phyloP scores from a whole-genome alignment of 1,284 basidiomycete genomes.

The Pseudozyma tsukubaensis region DNA sequence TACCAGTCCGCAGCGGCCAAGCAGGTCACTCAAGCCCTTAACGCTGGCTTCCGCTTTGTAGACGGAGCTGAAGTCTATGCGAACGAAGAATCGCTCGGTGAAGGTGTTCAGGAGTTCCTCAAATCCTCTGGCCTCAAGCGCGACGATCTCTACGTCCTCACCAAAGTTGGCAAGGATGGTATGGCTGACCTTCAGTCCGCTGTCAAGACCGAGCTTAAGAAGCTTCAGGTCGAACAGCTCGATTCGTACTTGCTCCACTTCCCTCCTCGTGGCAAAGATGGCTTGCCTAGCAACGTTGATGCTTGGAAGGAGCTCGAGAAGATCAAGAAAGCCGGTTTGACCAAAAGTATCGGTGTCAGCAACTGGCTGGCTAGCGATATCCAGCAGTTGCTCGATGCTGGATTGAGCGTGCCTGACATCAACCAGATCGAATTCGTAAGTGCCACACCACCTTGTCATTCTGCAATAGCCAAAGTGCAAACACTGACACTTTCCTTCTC shows the following conservation, averaged over 20 bases:
- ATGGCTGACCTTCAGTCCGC: conserved; percentile 37
- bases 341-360: conserved; percentile 53
- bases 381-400: conserved; percentile 51
- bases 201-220: conserved; percentile 37
- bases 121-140: conserved; percentile 26
- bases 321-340: conserved; percentile 48
- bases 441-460: background rate
- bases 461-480: too few relatives aligned
- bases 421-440: conserved; percentile 60
- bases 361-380: conserved; percentile 57
- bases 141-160: conserved; percentile 42
- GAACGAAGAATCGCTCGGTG: conserved; percentile 45
- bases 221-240: conserved; percentile 42
- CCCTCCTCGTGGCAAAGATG: conserved; percentile 54
- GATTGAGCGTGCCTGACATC: conserved; percentile 51
- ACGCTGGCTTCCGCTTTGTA: conserved; percentile 47
- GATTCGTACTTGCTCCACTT: conserved; percentile 53
- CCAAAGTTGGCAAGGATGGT: conserved; percentile 39
- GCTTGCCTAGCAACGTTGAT: conserved; percentile 50
- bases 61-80: conserved; percentile 52
- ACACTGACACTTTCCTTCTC: background rate
- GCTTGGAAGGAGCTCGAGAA: conserved; percentile 55
- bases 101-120: conserved; percentile 38
- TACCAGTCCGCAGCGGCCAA: conserved; percentile 28
- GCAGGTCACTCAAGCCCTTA: conserved; percentile 45